Evolutionary conservation across 257 asterid genomes (phyloP).

Genomic region (Solanum clarkiae): DNA sequence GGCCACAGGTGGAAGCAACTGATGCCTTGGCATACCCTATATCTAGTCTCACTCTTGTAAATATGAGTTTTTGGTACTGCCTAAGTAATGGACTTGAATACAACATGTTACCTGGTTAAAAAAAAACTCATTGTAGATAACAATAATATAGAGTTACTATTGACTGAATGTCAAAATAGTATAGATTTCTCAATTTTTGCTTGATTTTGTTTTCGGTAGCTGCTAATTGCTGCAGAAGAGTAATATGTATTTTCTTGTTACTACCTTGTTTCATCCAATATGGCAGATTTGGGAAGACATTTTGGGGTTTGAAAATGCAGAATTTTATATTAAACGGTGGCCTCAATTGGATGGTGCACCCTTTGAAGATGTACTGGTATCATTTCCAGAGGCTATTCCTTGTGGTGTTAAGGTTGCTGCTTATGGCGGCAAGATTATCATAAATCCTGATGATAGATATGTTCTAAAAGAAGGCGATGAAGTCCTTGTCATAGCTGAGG

Average conservation of each 20-base stretch:
- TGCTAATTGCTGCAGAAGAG: not conserved
- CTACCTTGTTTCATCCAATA: not conserved
- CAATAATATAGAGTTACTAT: not conserved
- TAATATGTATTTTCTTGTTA: not conserved
- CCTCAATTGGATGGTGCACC: slow-evolving; percentile 64
- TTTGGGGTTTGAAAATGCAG: slow-evolving; percentile 95
- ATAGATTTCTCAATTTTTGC: not conserved
- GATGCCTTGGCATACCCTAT: no score
- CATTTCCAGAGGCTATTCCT: slow-evolving; percentile 91
- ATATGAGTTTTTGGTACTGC: no score
- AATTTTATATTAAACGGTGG: slow-evolving; percentile 90
- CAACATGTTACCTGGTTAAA: no score
- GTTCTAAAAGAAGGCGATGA: slow-evolving; percentile 83
- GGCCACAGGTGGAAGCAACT: no score
- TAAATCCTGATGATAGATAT: slow-evolving; percentile 83
- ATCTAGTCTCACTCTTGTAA: no score
- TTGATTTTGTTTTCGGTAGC: not conserved
- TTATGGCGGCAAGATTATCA: slow-evolving; percentile 71
- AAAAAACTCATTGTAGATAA: not conserved
- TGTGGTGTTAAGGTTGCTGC: slow-evolving; percentile 87
- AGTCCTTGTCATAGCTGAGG: slow-evolving; percentile 95
- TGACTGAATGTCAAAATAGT: not conserved
- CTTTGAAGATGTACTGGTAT: slow-evolving; percentile 65
- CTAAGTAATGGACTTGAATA: no score
- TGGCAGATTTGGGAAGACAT: slow-evolving; percentile 98